A percentile compares a stretch with the other conserved stretches of the same genome.
Conservation (phyloP, 2,329 filamentous ascomycete genomes). For the Aspergillus sp. region DNA sequence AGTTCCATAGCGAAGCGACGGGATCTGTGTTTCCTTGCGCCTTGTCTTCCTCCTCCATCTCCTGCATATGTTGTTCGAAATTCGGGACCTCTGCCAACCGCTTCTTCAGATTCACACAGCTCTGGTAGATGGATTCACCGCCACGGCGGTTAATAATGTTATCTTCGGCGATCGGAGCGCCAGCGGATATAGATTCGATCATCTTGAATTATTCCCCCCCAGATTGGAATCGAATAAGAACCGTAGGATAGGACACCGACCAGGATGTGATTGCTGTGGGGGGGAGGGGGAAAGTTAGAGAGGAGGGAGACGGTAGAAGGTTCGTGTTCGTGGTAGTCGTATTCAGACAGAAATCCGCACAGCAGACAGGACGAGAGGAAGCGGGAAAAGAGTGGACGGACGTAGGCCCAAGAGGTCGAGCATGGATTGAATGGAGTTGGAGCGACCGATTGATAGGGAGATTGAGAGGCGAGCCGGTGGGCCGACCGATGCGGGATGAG, state of each 20-base stretch:
- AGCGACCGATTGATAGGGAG: background rate
- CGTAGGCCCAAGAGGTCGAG: slow-evolving; percentile 21
- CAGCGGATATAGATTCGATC: slow-evolving; percentile 29
- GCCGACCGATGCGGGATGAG: slow-evolving; percentile 20
- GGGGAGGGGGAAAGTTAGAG: slow-evolving; percentile 4
- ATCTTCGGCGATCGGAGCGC: slow-evolving; percentile 58
- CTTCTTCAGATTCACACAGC: slow-evolving; percentile 77
- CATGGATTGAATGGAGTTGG: slow-evolving; percentile 20
- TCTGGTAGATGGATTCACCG: slow-evolving; percentile 93
- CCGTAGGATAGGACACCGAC: slow-evolving; percentile 2
- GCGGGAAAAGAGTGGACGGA: slow-evolving; percentile 16
- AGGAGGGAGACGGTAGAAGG: slow-evolving; percentile 4
- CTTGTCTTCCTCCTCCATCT: slow-evolving; percentile 63
- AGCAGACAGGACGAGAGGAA: slow-evolving; percentile 20
- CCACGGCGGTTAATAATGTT: slow-evolving; percentile 98
- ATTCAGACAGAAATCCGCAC: slow-evolving; percentile 22
- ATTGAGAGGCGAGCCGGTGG: slow-evolving; percentile 17
- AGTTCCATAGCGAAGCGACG: slow-evolving; percentile 84
- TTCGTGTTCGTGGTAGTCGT: slow-evolving; percentile 17
- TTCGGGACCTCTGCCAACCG: slow-evolving; percentile 75
- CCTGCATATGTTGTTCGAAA: slow-evolving; percentile 67
- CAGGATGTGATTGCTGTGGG: slow-evolving; percentile 2
- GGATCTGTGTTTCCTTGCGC: slow-evolving; percentile 62
- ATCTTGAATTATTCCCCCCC: slow-evolving; percentile 21
- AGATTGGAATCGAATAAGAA: slow-evolving; percentile 6